Conservation (phyloP, 2,329 filamentous ascomycete species). For the Rutstroemia sp. region DNA sequence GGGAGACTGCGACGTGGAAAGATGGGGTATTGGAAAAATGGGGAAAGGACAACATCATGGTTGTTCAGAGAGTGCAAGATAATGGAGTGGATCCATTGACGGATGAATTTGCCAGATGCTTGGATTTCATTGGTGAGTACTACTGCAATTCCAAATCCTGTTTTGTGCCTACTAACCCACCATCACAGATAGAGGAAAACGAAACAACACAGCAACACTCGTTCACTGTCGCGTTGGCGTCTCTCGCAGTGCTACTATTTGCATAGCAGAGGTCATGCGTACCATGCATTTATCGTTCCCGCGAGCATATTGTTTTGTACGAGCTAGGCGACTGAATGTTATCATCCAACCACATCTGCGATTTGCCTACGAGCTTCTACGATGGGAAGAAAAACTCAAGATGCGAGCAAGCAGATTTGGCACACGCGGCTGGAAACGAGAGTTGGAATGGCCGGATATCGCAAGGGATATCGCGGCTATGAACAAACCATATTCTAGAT, state of each 20-base stretch:
- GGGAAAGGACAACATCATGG: conserved; percentile 71
- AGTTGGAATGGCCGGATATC: conserved; percentile 87
- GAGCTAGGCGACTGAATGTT: conserved; percentile 86
- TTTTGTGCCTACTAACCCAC: conserved; percentile 10
- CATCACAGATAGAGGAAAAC: conserved; percentile 64
- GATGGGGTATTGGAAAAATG: conserved; percentile 63
- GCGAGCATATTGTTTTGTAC: conserved; percentile 91
- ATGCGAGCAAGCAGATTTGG: conserved; percentile 32
- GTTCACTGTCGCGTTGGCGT: conserved; percentile 97
- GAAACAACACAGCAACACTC: conserved; percentile 73
- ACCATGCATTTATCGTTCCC: conserved; percentile 75
- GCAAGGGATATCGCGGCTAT: conserved; percentile 86
- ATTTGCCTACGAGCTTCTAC: conserved; percentile 90
- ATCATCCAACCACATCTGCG: conserved; percentile 96
- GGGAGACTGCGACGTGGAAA: conserved; percentile 78
- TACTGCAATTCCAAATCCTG: no score
- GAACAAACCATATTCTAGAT: conserved; percentile 87
- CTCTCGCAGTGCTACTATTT: conserved; percentile 91
- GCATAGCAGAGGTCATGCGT: conserved; percentile 97
- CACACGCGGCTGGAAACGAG: conserved; percentile 48
- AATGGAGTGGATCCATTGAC: conserved; percentile 93
- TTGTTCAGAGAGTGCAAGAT: conserved; percentile 83
- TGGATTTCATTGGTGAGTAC: conserved; percentile 82
- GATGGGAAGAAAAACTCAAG: conserved; percentile 80
- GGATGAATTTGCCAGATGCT: conserved; percentile 74